Conservation (phyloP, 2,329 filamentous ascomycete species). For the Paecilomyces dactylethromorphus region DNA sequence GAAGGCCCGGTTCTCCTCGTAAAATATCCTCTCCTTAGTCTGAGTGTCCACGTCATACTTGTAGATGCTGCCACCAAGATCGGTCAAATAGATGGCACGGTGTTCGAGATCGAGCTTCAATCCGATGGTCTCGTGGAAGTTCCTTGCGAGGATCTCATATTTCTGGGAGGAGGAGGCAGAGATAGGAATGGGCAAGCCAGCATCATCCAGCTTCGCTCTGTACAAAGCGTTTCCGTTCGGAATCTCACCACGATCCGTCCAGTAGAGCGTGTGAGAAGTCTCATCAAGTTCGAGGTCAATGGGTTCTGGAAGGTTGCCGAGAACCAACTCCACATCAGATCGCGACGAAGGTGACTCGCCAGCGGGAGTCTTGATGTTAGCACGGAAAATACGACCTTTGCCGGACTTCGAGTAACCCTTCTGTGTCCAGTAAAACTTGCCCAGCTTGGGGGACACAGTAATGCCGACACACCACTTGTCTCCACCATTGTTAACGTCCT, state of each 20-base stretch:
- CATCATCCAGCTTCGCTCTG: constrained; percentile 17
- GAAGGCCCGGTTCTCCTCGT: constrained; percentile 12
- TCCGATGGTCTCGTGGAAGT: constrained; percentile 44
- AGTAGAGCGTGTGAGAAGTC: constrained; percentile 43
- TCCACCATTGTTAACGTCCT: constrained; percentile 19
- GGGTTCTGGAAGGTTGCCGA: constrained; percentile 46
- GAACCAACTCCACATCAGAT: constrained; percentile 38
- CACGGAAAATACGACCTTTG: constrained; percentile 48
- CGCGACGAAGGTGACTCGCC: constrained; percentile 26
- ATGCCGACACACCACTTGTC: constrained; percentile 52
- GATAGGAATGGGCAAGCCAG: constrained; percentile 17
- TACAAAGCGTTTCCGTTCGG: constrained; percentile 52
- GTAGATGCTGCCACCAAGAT: constrained; percentile 23
- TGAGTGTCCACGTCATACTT: constrained; percentile 12
- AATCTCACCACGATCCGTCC: constrained; percentile 56
- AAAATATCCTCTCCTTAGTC: constrained; percentile 9
- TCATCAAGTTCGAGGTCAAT: constrained; percentile 54
- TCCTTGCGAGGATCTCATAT: constrained; percentile 17
- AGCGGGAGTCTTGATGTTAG: constrained; percentile 35
- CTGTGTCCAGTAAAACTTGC: constrained; percentile 55
- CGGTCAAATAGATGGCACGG: constrained; percentile 18
- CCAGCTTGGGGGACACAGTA: constrained; percentile 35
- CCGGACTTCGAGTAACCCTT: constrained; percentile 49
- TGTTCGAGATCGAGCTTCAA: constrained; percentile 27
- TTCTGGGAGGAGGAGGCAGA: constrained; percentile 13